Evolutionary conservation across 768 basidiomycete species (phyloP).

Genomic region (Hydnomerulius pinastri): DNA sequence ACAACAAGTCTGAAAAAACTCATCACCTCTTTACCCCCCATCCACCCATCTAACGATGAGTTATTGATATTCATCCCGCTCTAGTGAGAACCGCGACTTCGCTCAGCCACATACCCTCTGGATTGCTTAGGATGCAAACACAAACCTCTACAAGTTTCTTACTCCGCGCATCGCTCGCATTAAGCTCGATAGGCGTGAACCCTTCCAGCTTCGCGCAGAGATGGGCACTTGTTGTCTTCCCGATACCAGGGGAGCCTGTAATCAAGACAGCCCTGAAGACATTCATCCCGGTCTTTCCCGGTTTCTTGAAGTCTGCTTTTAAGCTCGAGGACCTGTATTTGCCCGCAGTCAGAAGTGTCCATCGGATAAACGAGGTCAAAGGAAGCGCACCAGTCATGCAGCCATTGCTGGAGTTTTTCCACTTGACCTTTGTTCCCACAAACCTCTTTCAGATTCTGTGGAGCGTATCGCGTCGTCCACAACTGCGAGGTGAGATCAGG

Average conservation of each 20-base stretch:
- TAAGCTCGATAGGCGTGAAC: constrained; percentile 91
- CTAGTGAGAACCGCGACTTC: constrained; percentile 38
- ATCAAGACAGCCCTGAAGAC: constrained; percentile 85
- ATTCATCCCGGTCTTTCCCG: constrained; percentile 89
- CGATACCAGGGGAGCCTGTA: constrained; percentile 94
- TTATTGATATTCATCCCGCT: constrained; percentile 91
- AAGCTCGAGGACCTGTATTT: constrained; percentile 70
- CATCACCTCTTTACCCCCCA: constrained; percentile 56
- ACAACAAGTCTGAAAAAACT: not conserved
- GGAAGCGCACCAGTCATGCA: constrained; percentile 77
- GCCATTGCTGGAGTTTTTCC: constrained; percentile 87
- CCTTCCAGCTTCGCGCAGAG: constrained; percentile 88
- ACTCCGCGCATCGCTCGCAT: constrained; percentile 93
- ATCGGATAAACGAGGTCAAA: not conserved
- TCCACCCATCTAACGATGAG: constrained; percentile 83
- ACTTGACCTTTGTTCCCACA: constrained; percentile 94
- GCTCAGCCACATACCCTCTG: not conserved
- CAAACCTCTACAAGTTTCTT: constrained; percentile 93
- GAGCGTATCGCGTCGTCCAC: constrained; percentile 97
- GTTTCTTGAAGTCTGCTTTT: constrained; percentile 86
- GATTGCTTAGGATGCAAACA: not conserved
- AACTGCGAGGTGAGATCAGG: constrained; percentile 63
- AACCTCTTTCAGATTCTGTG: constrained; percentile 81
- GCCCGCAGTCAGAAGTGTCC: no score
- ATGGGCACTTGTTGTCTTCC: constrained; percentile 97